phyloP scores from a whole-genome alignment of 2,329 filamentous ascomycete species.

The Beauveria medogensis region DNA sequence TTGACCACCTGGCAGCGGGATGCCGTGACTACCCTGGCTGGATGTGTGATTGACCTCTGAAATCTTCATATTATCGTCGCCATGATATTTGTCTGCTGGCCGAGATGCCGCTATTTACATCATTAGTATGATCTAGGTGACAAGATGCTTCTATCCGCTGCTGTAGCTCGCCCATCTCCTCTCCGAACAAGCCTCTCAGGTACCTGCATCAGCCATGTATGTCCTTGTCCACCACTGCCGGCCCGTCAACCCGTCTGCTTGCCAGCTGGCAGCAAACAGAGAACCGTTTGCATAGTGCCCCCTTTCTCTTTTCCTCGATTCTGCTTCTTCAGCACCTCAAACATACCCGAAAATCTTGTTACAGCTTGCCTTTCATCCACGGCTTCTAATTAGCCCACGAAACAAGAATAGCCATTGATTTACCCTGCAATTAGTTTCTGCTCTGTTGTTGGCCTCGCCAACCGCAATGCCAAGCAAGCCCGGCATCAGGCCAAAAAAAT shows the following conservation, averaged over 20 bases:
- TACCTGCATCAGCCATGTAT: constrained; percentile 1
- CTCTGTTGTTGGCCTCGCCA: neutral
- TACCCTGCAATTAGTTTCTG: too few species aligned
- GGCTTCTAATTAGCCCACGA: too few species aligned
- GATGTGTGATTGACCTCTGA: neutral
- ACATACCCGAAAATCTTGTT: too few species aligned
- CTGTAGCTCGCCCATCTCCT: neutral
- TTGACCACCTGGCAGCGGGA: neutral
- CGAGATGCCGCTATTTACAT: too few species aligned
- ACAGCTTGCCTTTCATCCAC: too few species aligned
- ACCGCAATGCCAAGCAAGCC: constrained; percentile 7
- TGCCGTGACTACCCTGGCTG: neutral
- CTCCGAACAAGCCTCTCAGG: neutral
- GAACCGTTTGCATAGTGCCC: neutral
- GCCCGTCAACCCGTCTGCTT: neutral
- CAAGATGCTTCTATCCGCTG: too few species aligned
- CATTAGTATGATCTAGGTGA: neutral
- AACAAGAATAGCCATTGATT: too few species aligned
- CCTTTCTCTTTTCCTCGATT: too few species aligned
- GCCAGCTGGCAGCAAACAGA: constrained; percentile 4
- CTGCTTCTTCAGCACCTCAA: too few species aligned
- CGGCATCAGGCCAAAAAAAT: neutral
- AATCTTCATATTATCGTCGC: neutral
- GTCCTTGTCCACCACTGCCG: neutral
- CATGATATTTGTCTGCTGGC: too few species aligned